Percentiles rank a stretch among this genome's conserved stretches.
Conservation (phyloP, 225 moss, liverwort and hornwort species). For the Marchantia paleacea region DNA sequence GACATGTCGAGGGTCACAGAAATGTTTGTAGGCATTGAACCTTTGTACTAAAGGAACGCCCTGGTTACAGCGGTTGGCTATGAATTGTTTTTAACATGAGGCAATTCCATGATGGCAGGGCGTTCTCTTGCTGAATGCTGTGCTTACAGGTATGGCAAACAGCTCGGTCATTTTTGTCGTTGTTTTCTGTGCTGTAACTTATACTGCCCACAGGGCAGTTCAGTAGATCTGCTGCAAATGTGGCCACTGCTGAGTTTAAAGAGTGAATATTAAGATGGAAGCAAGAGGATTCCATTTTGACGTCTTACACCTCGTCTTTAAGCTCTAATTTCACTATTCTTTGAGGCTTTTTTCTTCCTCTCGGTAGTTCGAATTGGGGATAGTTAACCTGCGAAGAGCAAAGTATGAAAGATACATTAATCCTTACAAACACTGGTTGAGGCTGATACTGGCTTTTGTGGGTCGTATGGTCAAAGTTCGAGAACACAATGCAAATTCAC, state of each 20-base stretch:
- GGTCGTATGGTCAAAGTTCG: constrained; percentile 51
- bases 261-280: too few relatives aligned
- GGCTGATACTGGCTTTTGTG: not conserved
- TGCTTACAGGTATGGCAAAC: constrained; percentile 65
- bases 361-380: not conserved
- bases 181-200: not conserved
- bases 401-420: too few relatives aligned
- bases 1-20: too few relatives aligned
- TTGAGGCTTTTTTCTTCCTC: not conserved
- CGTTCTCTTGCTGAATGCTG: constrained; percentile 84
- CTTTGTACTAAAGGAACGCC: too few relatives aligned
- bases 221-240: too few relatives aligned
- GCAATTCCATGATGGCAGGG: constrained; percentile 47
- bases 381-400: too few relatives aligned
- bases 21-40: too few relatives aligned
- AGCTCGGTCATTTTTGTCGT: not conserved
- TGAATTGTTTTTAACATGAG: not conserved
- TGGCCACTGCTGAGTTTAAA: too few relatives aligned
- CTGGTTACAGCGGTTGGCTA: not conserved
- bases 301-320: not conserved
- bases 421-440: not conserved
- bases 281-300: too few relatives aligned
- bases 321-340: not conserved
- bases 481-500: constrained; percentile 83
- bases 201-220: too few relatives aligned